Conservation (phyloP, 306 rosid species). For the Hippophae gyantsensis region DNA sequence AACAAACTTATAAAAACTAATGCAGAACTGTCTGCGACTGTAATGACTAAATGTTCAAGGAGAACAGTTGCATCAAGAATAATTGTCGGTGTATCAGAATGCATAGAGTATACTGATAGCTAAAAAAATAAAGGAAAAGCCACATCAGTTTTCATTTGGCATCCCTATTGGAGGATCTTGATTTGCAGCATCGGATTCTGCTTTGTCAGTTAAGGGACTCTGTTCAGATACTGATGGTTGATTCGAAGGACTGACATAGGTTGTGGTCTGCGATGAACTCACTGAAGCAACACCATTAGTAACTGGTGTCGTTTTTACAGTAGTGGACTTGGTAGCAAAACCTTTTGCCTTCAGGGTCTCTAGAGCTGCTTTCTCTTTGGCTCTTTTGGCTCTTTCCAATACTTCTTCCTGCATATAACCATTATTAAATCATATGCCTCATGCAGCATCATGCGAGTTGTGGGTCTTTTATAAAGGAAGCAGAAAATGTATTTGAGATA, state of each 20-base stretch:
- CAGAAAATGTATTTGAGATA: background rate
- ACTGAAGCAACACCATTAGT: constrained; percentile 15
- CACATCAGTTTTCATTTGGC: constrained; percentile 16
- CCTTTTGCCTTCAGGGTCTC: constrained; percentile 56
- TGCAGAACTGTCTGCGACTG: too few relatives aligned
- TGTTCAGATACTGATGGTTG: constrained; percentile 16
- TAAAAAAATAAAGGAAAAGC: too few relatives aligned
- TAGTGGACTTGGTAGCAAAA: constrained; percentile 21
- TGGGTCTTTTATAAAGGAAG: background rate
- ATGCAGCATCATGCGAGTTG: background rate
- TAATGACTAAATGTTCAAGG: too few relatives aligned
- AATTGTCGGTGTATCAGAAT: too few relatives aligned
- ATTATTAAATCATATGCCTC: background rate
- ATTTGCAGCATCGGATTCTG: background rate
- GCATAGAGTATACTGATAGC: too few relatives aligned
- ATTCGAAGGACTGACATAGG: constrained; percentile 11
- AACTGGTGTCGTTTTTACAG: constrained; percentile 8
- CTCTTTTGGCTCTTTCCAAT: constrained; percentile 69
- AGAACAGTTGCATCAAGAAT: too few relatives aligned
- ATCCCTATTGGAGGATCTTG: constrained; percentile 7
- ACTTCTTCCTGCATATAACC: constrained; percentile 59
- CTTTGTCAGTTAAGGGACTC: constrained; percentile 11
- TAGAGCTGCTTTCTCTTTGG: constrained; percentile 76
- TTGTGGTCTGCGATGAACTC: constrained; percentile 16
- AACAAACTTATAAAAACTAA: too few relatives aligned